Conservation (phyloP, 2,329 filamentous ascomycete genomes). For the Fusarium sp. region DNA sequence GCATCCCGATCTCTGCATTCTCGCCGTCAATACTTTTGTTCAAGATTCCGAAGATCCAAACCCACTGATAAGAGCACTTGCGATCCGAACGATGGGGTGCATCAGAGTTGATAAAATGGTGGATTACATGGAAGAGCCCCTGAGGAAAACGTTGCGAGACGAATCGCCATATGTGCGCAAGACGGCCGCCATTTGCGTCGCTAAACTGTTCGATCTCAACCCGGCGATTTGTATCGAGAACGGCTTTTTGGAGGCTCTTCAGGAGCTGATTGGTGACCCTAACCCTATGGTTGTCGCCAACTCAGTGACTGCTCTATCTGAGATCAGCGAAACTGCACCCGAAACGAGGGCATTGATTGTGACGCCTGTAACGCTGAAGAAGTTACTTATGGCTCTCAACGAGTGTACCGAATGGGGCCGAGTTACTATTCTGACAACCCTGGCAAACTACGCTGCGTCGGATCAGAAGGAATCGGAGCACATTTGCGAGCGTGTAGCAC, state of each 20-base stretch:
- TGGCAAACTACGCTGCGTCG: conserved; percentile 87
- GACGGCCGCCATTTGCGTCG: conserved; percentile 96
- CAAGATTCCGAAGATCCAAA: conserved; percentile 99
- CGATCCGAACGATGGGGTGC: conserved; percentile 98
- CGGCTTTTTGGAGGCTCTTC: conserved; percentile 90
- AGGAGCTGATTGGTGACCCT: conserved; percentile 95
- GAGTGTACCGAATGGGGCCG: conserved; percentile 99
- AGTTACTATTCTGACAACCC: conserved; percentile 89
- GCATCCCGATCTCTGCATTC: conserved; percentile 96
- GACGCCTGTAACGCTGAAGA: conserved; percentile 86
- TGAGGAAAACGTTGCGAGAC: conserved; percentile 94
- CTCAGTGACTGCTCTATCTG: conserved; percentile 90
- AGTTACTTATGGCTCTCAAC: conserved; percentile 94
- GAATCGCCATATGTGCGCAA: conserved; percentile 99
- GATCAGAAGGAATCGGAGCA: conserved; percentile 97
- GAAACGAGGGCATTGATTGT: conserved; percentile 90
- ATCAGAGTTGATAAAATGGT: conserved; percentile 99
- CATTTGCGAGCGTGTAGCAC: conserved; percentile 94
- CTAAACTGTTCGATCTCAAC: conserved; percentile 96
- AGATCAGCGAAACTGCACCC: conserved; percentile 90
- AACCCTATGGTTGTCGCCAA: conserved; percentile 99
- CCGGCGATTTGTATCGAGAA: conserved; percentile 94
- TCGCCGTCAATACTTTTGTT: conserved; percentile 98
- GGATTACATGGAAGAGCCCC: conserved; percentile 98
- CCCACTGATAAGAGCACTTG: conserved; percentile 91